phyloP scores from a whole-genome alignment of 2,329 filamentous ascomycete genomes.

The Exophiala dermatitidis region DNA sequence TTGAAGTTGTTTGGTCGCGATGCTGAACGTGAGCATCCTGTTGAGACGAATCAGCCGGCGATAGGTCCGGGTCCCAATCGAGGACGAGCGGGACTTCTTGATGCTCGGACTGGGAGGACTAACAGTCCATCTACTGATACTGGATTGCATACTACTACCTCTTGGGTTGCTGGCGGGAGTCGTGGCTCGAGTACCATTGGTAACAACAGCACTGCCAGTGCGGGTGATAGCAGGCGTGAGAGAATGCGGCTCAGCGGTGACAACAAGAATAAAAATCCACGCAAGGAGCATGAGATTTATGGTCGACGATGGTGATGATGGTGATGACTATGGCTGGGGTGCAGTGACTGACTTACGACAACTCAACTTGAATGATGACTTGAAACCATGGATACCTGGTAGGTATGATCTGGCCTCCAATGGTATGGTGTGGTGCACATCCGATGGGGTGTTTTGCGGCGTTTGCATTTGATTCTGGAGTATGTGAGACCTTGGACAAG shows the following conservation, averaged over 20 bases:
- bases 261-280: slow-evolving; percentile 6
- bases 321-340: neutral
- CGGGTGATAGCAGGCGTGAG: neutral
- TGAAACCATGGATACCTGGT: neutral
- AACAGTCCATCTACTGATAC: neutral
- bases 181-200: neutral
- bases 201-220: neutral
- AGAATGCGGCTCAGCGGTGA: slow-evolving; percentile 10
- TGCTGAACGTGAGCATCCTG: slow-evolving; percentile 42
- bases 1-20: slow-evolving; percentile 78
- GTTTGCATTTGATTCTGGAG: no score
- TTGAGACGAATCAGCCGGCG: slow-evolving; percentile 11
- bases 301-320: slow-evolving; percentile 17
- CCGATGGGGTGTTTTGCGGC: no score
- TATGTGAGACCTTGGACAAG: no score
- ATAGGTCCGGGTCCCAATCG: neutral
- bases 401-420: no score
- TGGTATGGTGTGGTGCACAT: no score
- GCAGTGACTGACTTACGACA: no score
- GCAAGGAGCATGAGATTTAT: slow-evolving; percentile 18
- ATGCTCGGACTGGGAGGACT: neutral
- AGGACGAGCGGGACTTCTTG: slow-evolving; percentile 8
- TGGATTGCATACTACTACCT: neutral
- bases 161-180: neutral
- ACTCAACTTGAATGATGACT: neutral